A percentile compares a stretch with the other conserved stretches of the same genome.
phyloP scores from a whole-genome alignment of 345 rosid species.

The Mercurialis annua region DNA sequence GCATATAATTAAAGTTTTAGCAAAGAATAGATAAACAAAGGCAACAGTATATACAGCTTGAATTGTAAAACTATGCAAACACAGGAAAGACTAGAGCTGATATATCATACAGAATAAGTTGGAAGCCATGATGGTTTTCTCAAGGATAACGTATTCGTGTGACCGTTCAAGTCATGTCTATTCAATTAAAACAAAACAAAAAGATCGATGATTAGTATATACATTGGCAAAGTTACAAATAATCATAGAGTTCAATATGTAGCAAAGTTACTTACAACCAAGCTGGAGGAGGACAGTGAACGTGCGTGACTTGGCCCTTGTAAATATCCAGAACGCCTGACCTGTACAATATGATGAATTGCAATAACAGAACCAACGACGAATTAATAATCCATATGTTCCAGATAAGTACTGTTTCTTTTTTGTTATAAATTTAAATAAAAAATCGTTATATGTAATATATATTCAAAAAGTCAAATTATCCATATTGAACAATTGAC shows the following conservation, averaged over 20 bases:
- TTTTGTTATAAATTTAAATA: conserved; percentile 8
- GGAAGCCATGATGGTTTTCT: conserved; percentile 89
- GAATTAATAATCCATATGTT: not conserved
- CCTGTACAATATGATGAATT: conserved; percentile 42
- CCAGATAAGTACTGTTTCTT: not conserved
- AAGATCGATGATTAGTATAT: not conserved
- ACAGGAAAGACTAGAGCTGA: conserved; percentile 5
- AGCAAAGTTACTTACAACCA: conserved; percentile 76
- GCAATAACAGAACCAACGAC: not conserved
- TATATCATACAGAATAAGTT: conserved; percentile 62
- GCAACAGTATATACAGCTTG: too few species aligned
- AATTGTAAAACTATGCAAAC: not conserved
- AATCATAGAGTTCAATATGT: not conserved
- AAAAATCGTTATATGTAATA: not conserved
- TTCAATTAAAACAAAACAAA: conserved; percentile 23
- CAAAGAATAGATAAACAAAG: too few species aligned
- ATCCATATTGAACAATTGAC: not conserved
- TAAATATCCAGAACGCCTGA: conserved; percentile 80
- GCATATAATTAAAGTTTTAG: too few species aligned
- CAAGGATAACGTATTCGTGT: conserved; percentile 40
- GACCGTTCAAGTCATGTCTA: conserved; percentile 49
- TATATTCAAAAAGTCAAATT: not conserved
- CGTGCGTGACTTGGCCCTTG: conserved; percentile 63
- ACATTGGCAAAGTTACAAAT: not conserved
- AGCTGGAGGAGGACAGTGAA: conserved; percentile 97